Percentiles rank a stretch among this genome's conserved stretches.
Evolutionary conservation across 495 filamentous ascomycete genomes (phyloP).

Genomic region (Podospora pseudocomata): DNA sequence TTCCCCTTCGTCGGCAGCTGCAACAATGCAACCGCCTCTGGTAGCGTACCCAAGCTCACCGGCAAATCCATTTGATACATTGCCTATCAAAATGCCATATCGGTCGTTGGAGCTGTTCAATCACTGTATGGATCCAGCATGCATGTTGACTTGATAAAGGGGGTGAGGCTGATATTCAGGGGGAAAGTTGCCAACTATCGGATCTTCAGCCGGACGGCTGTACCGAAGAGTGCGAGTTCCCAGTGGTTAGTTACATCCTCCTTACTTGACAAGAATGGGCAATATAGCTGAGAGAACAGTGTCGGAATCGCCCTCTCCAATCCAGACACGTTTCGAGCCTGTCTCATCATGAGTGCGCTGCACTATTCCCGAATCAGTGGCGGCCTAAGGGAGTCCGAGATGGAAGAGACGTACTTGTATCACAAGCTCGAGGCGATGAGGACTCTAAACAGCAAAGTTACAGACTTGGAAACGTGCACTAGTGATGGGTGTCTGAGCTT

Average conservation of each 20-base stretch:
- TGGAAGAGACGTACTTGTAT: constrained; percentile 27
- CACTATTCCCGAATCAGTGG: constrained; percentile 23
- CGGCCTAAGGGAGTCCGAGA: constrained; percentile 5
- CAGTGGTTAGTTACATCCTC: constrained; percentile 14
- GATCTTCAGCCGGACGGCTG: constrained; percentile 19
- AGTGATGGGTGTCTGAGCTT: constrained; percentile 22
- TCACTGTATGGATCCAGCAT: constrained; percentile 20
- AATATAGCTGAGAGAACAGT: constrained; percentile 3
- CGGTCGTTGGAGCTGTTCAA: constrained; percentile 25
- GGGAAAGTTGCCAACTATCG: constrained; percentile 18
- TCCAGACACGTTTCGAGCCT: constrained; percentile 21
- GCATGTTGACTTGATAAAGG: neutral
- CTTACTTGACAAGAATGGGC: neutral
- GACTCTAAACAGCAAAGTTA: constrained; percentile 21
- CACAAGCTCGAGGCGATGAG: constrained; percentile 28
- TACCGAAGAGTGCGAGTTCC: constrained; percentile 19
- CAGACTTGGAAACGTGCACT: constrained; percentile 12
- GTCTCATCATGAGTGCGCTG: constrained; percentile 21
- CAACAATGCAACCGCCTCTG: neutral
- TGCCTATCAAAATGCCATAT: constrained; percentile 25
- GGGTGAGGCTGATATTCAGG: neutral
- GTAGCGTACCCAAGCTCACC: constrained; percentile 9
- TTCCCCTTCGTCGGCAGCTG: neutral
- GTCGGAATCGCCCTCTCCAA: constrained; percentile 15
- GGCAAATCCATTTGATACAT: constrained; percentile 22